Conservation (phyloP, 768 basidiomycete species). For the Dioszegia aurantiaca region DNA sequence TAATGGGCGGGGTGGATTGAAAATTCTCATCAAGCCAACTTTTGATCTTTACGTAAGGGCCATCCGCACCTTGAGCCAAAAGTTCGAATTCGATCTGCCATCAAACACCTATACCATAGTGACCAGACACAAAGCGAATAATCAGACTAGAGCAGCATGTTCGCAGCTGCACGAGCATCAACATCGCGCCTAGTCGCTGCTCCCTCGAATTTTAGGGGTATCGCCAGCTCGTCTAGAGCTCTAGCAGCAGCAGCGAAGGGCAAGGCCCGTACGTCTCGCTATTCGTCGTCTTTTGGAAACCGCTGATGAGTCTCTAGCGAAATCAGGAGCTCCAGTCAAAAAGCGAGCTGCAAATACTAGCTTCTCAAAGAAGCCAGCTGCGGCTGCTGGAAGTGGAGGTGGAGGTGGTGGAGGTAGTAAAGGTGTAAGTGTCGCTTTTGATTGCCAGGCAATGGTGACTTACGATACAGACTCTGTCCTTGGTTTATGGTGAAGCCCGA, state of each 20-base stretch:
- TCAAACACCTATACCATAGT: too few species aligned
- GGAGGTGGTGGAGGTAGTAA: constrained; percentile 1
- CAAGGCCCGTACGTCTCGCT: constrained; percentile 14
- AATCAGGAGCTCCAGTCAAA: constrained; percentile 4
- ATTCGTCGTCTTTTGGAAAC: background rate
- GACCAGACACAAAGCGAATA: too few species aligned
- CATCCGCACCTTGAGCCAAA: background rate
- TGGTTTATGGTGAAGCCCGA: constrained; percentile 18
- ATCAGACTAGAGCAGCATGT: background rate
- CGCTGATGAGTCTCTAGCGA: background rate
- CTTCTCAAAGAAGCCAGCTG: constrained; percentile 20
- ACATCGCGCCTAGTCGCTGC: background rate
- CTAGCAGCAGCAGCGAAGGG: constrained; percentile 15
- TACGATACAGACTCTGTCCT: background rate
- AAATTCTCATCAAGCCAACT: background rate
- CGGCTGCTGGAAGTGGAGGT: constrained; percentile 9
- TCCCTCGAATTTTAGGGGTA: background rate
- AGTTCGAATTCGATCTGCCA: background rate
- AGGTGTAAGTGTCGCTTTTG: too few species aligned
- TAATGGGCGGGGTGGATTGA: background rate
- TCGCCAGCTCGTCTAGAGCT: constrained; percentile 7
- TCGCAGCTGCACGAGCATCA: background rate
- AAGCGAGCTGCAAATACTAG: constrained; percentile 10
- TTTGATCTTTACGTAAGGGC: constrained; percentile 2
- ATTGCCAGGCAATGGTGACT: background rate